Percentiles rank a stretch among this genome's conserved stretches.
These are phyloP conservation scores for Aspergillus awamori DNA, from an alignment of 2,329 filamentous ascomycete genomes.

Conservation along the genomic window DNA sequence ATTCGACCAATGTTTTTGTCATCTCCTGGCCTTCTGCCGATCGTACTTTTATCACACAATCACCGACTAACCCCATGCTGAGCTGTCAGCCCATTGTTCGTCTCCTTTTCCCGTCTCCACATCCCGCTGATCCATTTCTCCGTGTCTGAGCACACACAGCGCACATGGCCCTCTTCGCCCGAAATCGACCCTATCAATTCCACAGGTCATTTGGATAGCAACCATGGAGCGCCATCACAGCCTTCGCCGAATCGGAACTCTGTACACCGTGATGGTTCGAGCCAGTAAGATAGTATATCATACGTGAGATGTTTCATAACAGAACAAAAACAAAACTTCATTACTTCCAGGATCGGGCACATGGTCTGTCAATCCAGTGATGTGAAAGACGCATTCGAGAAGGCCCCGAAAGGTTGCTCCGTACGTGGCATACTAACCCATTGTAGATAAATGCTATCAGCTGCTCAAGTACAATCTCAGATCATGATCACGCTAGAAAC, in stretches of 20 bases:
- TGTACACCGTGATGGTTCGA: no score
- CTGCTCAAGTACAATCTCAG: neutral
- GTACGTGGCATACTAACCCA: neutral
- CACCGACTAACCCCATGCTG: conserved; percentile 1
- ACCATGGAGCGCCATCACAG: neutral
- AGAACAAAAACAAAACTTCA: neutral
- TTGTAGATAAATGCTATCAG: neutral
- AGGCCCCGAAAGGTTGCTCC: neutral
- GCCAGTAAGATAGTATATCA: no score
- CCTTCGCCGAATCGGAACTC: neutral
- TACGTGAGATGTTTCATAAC: neutral
- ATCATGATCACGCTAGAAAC: neutral
- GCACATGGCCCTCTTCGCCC: neutral
- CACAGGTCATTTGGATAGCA: neutral
- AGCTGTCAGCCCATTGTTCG: neutral
- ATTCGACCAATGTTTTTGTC: neutral
- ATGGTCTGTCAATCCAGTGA: neutral
- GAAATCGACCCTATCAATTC: neutral
- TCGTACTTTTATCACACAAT: conserved; percentile 4
- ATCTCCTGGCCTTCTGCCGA: neutral
- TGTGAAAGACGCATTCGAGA: neutral
- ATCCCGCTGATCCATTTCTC: neutral
- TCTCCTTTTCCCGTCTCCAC: neutral
- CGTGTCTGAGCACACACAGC: neutral
- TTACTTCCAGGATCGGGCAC: neutral